These are phyloP conservation scores for Penicillium arizonense DNA, from an alignment of 495 filamentous ascomycete genomes.

Conservation along the genomic window DNA sequence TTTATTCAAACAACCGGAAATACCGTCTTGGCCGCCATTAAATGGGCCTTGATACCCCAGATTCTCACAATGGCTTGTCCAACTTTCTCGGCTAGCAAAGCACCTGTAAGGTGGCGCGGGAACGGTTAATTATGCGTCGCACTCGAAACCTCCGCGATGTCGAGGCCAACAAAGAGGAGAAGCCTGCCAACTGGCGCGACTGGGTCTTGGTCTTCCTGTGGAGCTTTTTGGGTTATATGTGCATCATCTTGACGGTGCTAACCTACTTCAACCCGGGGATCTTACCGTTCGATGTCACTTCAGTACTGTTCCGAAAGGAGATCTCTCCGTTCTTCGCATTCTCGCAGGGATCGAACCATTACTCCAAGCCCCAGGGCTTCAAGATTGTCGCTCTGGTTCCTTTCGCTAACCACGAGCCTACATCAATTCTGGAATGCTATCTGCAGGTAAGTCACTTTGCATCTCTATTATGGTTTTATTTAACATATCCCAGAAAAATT, in stretches of 20 bases:
- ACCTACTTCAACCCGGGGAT: slow-evolving; percentile 23
- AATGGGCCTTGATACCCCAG: slow-evolving; percentile 6
- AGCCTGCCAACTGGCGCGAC: slow-evolving; percentile 18
- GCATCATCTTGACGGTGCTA: slow-evolving; percentile 20
- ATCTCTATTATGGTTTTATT: not conserved
- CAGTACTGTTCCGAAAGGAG: slow-evolving; percentile 23
- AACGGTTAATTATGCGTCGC: slow-evolving; percentile 24
- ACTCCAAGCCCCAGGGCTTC: slow-evolving; percentile 41
- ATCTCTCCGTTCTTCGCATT: slow-evolving; percentile 32
- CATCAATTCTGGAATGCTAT: slow-evolving; percentile 54
- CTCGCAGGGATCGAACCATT: slow-evolving; percentile 26
- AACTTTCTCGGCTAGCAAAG: not conserved
- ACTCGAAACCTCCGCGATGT: slow-evolving; percentile 11
- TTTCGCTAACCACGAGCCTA: slow-evolving; percentile 43
- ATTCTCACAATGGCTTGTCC: not conserved
- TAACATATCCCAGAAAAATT: slow-evolving; percentile 40
- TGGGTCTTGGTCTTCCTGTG: slow-evolving; percentile 22
- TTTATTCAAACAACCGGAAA: slow-evolving; percentile 2
- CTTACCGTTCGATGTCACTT: slow-evolving; percentile 19
- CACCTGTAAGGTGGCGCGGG: not conserved
- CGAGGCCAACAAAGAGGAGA: slow-evolving; percentile 15
- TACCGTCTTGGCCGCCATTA: slow-evolving; percentile 8
- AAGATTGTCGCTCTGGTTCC: slow-evolving; percentile 51
- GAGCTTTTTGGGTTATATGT: slow-evolving; percentile 26
- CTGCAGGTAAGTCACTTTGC: slow-evolving; percentile 28